phyloP scores from a whole-genome alignment of 176 grass and related monocot species.

The Aegilops bicornis region DNA sequence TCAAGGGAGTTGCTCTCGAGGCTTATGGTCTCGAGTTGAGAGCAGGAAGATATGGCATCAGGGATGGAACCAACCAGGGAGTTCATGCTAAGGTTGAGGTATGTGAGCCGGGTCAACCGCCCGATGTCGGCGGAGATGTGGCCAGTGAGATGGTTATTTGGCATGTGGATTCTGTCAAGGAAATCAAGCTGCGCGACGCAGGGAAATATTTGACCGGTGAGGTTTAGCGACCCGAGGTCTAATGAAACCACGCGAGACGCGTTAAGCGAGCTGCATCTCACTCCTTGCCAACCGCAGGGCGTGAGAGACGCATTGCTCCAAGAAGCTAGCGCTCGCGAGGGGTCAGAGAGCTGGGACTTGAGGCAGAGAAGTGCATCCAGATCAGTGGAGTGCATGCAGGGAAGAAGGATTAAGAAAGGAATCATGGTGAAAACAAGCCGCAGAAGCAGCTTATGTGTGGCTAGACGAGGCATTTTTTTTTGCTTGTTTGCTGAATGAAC shows the following conservation, averaged over 20 bases:
- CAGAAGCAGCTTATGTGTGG: background rate
- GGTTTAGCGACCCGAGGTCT: background rate
- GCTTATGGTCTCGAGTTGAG: background rate
- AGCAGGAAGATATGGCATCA: background rate
- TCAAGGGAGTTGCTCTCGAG: background rate
- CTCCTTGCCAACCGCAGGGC: slow-evolving; percentile 23
- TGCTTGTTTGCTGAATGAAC: background rate
- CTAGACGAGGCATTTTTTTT: background rate
- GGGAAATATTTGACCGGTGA: slow-evolving; percentile 13
- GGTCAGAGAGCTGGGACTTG: slow-evolving; percentile 23
- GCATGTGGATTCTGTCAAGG: slow-evolving; percentile 13
- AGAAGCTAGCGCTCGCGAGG: background rate
- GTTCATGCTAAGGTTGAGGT: slow-evolving; percentile 3
- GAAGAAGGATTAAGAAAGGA: background rate
- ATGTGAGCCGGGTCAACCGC: background rate
- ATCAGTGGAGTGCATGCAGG: background rate
- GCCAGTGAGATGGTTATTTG: background rate
- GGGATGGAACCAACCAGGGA: background rate
- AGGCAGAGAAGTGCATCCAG: slow-evolving; percentile 33
- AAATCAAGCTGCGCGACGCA: slow-evolving; percentile 1
- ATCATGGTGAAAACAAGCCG: background rate
- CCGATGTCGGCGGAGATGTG: background rate
- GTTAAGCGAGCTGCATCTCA: background rate
- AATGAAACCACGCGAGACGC: background rate
- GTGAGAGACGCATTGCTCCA: background rate